Base-by-base conservation (phyloP, 148 eudicot genomes). In the Chenopodium formosanum region DNA sequence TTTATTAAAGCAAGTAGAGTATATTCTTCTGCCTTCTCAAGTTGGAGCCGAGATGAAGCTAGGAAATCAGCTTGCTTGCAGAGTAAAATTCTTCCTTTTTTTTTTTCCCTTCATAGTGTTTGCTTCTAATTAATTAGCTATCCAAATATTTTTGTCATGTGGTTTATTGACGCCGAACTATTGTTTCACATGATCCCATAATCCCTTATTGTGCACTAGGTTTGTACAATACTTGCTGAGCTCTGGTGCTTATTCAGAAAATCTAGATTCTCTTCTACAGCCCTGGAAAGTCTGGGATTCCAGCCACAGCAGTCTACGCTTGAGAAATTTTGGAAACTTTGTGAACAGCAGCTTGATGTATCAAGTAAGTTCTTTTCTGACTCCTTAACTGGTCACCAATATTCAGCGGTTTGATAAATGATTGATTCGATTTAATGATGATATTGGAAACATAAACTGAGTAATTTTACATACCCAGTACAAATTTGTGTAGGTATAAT, bases 161-260 rank as follows among this genome's bases (percentile, higher is more conserved):
- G 46, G 65, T 19, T 20, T 62, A 62, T 58, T 10, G 66, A 66
- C 19, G 76, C 58, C 37, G 3, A 60, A 23, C 17, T 63, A 53
- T 63, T 77, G 68, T 82, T 64, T 87, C 31, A 88, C 70, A 78
- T 53, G 63, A 81, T 74, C 56, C 71, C 63, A 13, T 50, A 14
- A 50, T 48, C 13, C 13, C 52, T 44, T 73, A 50, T 74, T 87
- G 47, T 88, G 46, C 40, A 56, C 74, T 72, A 96, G 99, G 99
- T 94, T 50, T 94, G 99, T 80, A 79, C 88, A 25, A 88, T 89
- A 77, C 87, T 92, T 76, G 92, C 90, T 83, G 99, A 96, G 82
- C 81, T 87, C 8, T 96, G 99, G 97, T 85, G 82, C 84, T 81
- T 92, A 68, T 96, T 96, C 82, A 92, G 88, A 86, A 91, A 88